Conservation (phyloP, 2,329 filamentous ascomycete genomes). For the Fusarium sp. region DNA sequence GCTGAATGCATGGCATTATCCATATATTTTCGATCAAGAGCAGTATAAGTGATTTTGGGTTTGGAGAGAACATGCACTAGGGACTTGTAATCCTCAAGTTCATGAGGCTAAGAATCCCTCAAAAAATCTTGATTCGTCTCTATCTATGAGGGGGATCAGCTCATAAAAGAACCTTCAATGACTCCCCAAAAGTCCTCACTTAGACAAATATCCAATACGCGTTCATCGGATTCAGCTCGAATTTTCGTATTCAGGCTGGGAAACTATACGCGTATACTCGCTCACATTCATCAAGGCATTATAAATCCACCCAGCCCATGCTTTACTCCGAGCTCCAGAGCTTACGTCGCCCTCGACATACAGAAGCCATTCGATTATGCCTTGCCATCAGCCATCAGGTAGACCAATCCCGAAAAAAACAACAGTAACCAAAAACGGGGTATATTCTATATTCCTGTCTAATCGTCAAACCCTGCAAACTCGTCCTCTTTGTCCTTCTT, state of each 20-base stretch:
- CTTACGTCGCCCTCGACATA: not conserved
- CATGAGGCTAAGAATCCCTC: too few species aligned
- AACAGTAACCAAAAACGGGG: slow-evolving; percentile 30
- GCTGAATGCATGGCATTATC: too few species aligned
- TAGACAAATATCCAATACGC: slow-evolving; percentile 23
- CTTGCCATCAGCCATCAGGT: slow-evolving; percentile 5
- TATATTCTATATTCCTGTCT: slow-evolving; percentile 45
- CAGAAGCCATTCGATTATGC: not conserved
- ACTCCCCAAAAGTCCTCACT: not conserved
- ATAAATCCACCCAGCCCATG: not conserved
- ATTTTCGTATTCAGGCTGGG: slow-evolving; percentile 34
- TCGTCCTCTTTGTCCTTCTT: slow-evolving; percentile 61
- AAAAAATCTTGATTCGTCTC: fast-evolving
- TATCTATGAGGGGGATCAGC: not conserved
- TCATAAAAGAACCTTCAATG: not conserved
- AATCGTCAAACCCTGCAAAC: slow-evolving; percentile 71
- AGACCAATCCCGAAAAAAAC: not conserved
- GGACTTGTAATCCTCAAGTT: too few species aligned
- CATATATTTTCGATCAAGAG: too few species aligned
- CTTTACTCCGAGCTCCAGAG: not conserved
- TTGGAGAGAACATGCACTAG: too few species aligned
- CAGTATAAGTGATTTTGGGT: too few species aligned
- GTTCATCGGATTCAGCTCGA: slow-evolving; percentile 24
- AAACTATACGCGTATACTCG: slow-evolving; percentile 36
- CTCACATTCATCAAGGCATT: not conserved